Evolutionary conservation across 164 flowering plant species (phyloP).

Genomic region (Brasenia schreberi): DNA sequence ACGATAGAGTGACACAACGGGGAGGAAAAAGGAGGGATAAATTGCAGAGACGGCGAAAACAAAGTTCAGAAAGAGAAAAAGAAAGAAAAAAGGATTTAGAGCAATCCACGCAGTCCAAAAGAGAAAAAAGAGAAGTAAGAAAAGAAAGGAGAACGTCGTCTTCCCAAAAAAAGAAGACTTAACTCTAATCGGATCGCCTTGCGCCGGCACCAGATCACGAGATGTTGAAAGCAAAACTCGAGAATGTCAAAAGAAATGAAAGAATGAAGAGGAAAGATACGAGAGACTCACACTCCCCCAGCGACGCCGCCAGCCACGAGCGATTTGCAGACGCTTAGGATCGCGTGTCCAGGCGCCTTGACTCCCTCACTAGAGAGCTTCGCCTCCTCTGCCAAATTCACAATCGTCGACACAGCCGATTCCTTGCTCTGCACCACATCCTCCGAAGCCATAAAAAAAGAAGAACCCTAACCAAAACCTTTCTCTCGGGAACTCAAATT

Average conservation of each 20-base stretch:
- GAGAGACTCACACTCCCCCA: constrained; percentile 78
- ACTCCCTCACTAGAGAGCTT: constrained; percentile 76
- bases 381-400: constrained; percentile 90
- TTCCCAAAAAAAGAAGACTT: not conserved
- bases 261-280: not conserved
- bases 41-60: not conserved
- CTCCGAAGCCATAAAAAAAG: constrained; percentile 44
- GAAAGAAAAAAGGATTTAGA: not conserved
- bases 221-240: not conserved
- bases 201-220: not conserved
- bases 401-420: constrained; percentile 74
- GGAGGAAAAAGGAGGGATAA: not conserved
- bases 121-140: not conserved
- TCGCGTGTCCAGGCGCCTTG: constrained; percentile 49
- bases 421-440: constrained; percentile 36
- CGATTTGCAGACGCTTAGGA: constrained; percentile 66
- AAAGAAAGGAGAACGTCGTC: not conserved
- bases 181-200: not conserved
- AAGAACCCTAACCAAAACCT: constrained; percentile 1
- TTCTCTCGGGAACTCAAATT: not conserved
- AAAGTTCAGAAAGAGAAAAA: not conserved
- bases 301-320: constrained; percentile 93
- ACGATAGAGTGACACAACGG: not conserved
- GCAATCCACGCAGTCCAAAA: not conserved
- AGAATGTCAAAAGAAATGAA: not conserved